Evolutionary conservation across 2,329 filamentous ascomycete species (phyloP).

Genomic region (Aureobasidium leucospermi): DNA sequence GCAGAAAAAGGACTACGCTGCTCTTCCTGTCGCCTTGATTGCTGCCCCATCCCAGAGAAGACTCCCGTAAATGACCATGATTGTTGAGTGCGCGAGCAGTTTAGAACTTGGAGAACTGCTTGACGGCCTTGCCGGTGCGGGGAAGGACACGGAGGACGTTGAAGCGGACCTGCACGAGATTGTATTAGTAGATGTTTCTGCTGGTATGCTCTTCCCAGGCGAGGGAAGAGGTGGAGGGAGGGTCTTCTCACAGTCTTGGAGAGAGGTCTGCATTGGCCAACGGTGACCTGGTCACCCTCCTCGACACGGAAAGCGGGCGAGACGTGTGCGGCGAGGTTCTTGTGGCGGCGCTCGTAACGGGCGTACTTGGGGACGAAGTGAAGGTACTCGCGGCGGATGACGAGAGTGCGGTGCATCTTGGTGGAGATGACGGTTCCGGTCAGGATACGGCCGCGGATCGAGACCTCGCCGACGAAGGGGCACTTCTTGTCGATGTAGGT

Average conservation of each 20-base stretch:
- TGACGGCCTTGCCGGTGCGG: slow-evolving; percentile 93
- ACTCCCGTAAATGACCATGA: slow-evolving; percentile 16
- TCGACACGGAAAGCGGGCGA: slow-evolving; percentile 99
- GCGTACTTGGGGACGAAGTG: slow-evolving; percentile 99
- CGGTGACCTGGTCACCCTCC: slow-evolving; percentile 98
- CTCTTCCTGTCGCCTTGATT: slow-evolving; percentile 1
- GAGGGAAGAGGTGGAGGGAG: too few species aligned
- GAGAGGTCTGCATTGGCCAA: slow-evolving; percentile 98
- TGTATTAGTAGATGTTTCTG: background rate
- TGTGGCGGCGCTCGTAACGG: slow-evolving; percentile 99
- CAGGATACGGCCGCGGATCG: slow-evolving; percentile 99
- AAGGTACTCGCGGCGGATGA: slow-evolving; percentile 99
- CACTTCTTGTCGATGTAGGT: slow-evolving; percentile 99
- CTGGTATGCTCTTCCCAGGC: too few species aligned
- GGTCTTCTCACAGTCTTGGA: slow-evolving; percentile 84
- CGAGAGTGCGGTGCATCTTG: slow-evolving; percentile 99
- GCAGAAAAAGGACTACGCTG: slow-evolving; percentile 9
- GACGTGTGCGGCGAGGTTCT: slow-evolving; percentile 98
- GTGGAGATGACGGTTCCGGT: slow-evolving; percentile 98
- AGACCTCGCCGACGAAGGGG: slow-evolving; percentile 98
- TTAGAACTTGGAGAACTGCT: slow-evolving; percentile 99
- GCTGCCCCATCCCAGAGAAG: slow-evolving; percentile 15
- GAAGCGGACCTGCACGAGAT: slow-evolving; percentile 72
- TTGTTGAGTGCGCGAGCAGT: background rate
- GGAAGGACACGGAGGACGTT: slow-evolving; percentile 98